Evolutionary conservation across 371 early-diverging fungal species (phyloP).

Genomic region (Lichtheimia ornata): DNA sequence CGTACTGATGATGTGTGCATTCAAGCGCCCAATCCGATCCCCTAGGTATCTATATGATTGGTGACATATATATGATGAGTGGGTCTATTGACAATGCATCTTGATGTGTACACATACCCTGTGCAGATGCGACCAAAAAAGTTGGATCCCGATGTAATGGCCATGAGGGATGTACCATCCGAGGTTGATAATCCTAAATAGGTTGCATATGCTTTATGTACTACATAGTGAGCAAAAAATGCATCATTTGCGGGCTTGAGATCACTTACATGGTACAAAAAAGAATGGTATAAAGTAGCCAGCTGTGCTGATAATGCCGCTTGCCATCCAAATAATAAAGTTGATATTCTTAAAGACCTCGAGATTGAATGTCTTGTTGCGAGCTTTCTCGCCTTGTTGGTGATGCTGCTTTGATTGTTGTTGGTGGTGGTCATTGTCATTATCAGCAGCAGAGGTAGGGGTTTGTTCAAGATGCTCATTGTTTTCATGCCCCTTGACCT

Average conservation of each 20-base stretch:
- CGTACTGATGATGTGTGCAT: slow-evolving; percentile 3
- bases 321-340: slow-evolving; percentile 11
- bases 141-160: slow-evolving; percentile 15
- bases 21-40: slow-evolving; percentile 15
- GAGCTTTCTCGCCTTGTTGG: too few species aligned
- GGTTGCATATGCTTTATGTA: slow-evolving; percentile 18
- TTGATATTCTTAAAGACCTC: slow-evolving; percentile 11
- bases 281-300: slow-evolving; percentile 24
- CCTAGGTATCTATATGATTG: slow-evolving; percentile 5
- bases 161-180: slow-evolving; percentile 17
- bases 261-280: slow-evolving; percentile 21
- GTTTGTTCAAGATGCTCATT: slow-evolving; percentile 8
- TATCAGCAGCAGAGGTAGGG: neutral
- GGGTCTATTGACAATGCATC: neutral
- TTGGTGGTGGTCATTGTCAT: slow-evolving; percentile 12
- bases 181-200: slow-evolving; percentile 15
- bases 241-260: neutral
- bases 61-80: neutral
- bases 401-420: slow-evolving; percentile 2
- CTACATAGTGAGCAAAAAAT: neutral
- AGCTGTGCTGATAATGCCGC: slow-evolving; percentile 11
- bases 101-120: slow-evolving; percentile 6
- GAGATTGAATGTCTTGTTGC: slow-evolving; percentile 11
- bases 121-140: slow-evolving; percentile 13
- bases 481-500: slow-evolving; percentile 1